phyloP scores from a whole-genome alignment of 352 stramenopile genomes.

The Globisporangium viniferum region DNA sequence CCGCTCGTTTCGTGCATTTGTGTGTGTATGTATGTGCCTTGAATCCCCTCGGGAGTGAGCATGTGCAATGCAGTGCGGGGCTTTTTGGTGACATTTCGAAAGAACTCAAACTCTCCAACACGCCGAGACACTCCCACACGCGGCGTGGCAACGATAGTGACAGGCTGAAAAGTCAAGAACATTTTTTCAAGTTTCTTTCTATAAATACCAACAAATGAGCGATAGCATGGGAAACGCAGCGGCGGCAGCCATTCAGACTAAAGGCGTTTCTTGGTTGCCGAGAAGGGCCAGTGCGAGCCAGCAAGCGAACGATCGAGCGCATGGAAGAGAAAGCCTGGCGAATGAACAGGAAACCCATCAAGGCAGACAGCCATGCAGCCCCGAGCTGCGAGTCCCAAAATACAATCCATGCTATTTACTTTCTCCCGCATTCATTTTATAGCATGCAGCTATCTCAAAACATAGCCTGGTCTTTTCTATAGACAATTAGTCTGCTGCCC shows the following conservation, averaged over 20 bases:
- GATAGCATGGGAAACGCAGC: neutral
- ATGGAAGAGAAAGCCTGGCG: neutral
- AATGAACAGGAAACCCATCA: neutral
- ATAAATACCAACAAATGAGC: neutral
- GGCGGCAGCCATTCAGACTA: constrained; percentile 1
- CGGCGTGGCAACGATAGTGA: constrained; percentile 4
- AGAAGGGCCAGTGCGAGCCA: neutral
- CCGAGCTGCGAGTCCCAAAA: neutral
- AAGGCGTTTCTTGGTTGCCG: constrained; percentile 6
- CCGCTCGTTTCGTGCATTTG: neutral
- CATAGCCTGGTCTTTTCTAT: neutral
- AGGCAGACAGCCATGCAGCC: neutral
- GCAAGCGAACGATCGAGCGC: neutral
- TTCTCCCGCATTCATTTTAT: neutral
- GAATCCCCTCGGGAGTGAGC: neutral
- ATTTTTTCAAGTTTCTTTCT: constrained; percentile 2
- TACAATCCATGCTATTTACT: neutral
- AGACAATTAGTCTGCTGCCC: neutral
- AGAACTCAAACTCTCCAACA: neutral
- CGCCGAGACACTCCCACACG: neutral
- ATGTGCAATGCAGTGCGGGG: neutral
- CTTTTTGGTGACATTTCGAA: neutral
- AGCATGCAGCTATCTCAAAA: neutral
- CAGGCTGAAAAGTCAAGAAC: neutral
- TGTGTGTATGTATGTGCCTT: neutral